Conservation (phyloP, 805 yeast species). For the Metschnikowia peoriensis region DNA sequence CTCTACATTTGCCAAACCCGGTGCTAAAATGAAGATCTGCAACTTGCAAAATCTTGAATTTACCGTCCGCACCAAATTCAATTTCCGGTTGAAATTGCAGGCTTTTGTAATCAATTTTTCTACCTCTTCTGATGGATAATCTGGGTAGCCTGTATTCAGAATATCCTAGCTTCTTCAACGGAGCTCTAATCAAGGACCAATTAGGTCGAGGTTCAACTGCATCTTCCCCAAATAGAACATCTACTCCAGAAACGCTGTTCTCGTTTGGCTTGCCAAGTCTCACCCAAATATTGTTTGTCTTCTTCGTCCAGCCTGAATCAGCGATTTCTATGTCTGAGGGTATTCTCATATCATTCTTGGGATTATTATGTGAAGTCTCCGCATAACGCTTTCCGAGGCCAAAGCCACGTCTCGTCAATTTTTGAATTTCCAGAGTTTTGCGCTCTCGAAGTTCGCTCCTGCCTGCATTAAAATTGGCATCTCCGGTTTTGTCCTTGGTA, state of each 20-base stretch:
- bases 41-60: conserved; percentile 78
- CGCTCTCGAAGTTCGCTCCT: too few relatives aligned
- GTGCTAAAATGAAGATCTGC: conserved; percentile 93
- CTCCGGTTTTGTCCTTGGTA: background rate
- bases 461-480: background rate
- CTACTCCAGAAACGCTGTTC: conserved; percentile 54
- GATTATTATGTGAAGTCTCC: conserved; percentile 23
- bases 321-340: conserved; percentile 39
- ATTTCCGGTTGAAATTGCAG: conserved; percentile 30
- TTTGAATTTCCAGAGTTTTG: too few relatives aligned
- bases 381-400: conserved; percentile 9
- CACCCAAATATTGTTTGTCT: conserved; percentile 58
- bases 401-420: background rate
- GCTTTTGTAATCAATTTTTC: conserved; percentile 27
- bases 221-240: conserved; percentile 68
- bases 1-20: conserved; percentile 75
- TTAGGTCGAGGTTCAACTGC: conserved; percentile 75
- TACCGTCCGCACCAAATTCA: conserved; percentile 41
- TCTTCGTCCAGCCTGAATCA: conserved; percentile 46
- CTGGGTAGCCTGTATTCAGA: conserved; percentile 23
- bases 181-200: conserved; percentile 49
- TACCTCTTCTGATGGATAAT: conserved; percentile 37
- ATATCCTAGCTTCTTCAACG: conserved; percentile 22
- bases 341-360: conserved; percentile 19
- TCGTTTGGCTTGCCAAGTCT: conserved; percentile 44